Evolutionary conservation across 139 green algal genomes (phyloP).

Genomic region (Astrephomene gubernaculifera): DNA sequence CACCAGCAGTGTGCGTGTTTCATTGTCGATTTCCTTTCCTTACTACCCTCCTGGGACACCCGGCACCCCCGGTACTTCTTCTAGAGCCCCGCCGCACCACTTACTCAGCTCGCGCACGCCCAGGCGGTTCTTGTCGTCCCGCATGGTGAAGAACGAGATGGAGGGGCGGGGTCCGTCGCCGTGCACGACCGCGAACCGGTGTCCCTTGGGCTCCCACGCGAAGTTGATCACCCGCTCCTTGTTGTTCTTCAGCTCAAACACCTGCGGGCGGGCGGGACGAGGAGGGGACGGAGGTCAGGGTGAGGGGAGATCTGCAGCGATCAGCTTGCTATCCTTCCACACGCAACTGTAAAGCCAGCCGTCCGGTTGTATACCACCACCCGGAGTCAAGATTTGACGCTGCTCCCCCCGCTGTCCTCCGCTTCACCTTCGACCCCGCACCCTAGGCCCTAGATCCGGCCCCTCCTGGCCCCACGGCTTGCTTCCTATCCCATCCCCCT

Average conservation of each 20-base stretch:
- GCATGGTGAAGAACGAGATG: constrained; percentile 96
- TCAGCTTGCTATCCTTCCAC: too few species aligned
- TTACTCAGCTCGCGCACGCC: constrained; percentile 56
- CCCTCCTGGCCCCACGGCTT: not conserved
- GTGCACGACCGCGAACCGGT: constrained; percentile 94
- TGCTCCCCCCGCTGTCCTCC: too few species aligned
- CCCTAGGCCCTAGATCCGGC: too few species aligned
- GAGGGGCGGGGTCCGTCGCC: constrained; percentile 84
- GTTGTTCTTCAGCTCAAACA: constrained; percentile 84
- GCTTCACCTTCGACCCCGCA: too few species aligned
- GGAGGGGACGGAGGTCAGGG: not conserved
- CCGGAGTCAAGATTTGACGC: too few species aligned
- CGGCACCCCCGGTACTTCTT: too few species aligned
- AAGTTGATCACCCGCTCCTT: constrained; percentile 88
- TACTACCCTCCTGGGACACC: too few species aligned
- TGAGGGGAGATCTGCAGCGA: not conserved
- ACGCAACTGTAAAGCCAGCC: too few species aligned
- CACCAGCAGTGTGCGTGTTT: too few species aligned
- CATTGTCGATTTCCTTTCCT: too few species aligned
- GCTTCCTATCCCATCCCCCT: not conserved
- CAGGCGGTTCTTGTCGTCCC: constrained; percentile 77
- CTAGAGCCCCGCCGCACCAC: not conserved
- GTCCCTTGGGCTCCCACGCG: constrained; percentile 95
- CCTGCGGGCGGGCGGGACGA: constrained; percentile 64
- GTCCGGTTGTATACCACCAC: too few species aligned